Evolutionary conservation across 306 rosid genomes (phyloP).

Genomic region (Leucaena leucocephala): DNA sequence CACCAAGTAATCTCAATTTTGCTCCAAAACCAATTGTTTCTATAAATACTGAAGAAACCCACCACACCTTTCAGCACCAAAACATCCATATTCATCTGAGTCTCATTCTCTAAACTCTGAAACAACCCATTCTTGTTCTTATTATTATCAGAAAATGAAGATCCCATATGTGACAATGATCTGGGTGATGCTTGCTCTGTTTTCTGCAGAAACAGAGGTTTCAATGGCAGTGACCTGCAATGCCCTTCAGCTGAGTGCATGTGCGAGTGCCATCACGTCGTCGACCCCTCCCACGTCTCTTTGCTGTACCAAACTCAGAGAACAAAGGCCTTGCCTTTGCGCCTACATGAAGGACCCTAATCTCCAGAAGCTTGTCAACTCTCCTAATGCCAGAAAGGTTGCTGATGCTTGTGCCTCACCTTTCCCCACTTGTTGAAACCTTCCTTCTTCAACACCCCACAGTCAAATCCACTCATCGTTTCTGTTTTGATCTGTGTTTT

Average conservation of each 20-base stretch:
- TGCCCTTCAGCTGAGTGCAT: slow-evolving; percentile 53
- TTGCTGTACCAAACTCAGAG: slow-evolving; percentile 54
- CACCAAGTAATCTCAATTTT: neutral
- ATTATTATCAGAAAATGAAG: slow-evolving; percentile 39
- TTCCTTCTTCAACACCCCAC: neutral
- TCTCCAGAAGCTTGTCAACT: slow-evolving; percentile 56
- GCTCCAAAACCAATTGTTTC: neutral
- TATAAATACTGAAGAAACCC: slow-evolving; percentile 42
- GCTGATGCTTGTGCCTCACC: slow-evolving; percentile 52
- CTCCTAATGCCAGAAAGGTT: slow-evolving; percentile 63
- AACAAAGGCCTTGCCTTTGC: slow-evolving; percentile 67
- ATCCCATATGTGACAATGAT: slow-evolving; percentile 1
- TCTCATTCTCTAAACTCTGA: neutral
- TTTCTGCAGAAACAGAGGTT: slow-evolving; percentile 22
- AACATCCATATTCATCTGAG: neutral
- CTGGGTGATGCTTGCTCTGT: slow-evolving; percentile 14
- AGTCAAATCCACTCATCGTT: neutral
- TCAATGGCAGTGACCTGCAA: slow-evolving; percentile 47
- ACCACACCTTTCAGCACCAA: slow-evolving; percentile 7
- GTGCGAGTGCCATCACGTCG: slow-evolving; percentile 46
- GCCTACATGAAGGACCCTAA: slow-evolving; percentile 55
- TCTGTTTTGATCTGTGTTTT: neutral
- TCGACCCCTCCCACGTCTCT: slow-evolving; percentile 38
- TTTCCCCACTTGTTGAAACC: slow-evolving; percentile 47
- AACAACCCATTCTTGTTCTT: neutral